phyloP scores from a whole-genome alignment of 257 asterid species.

The Anisodus acutangulus region DNA sequence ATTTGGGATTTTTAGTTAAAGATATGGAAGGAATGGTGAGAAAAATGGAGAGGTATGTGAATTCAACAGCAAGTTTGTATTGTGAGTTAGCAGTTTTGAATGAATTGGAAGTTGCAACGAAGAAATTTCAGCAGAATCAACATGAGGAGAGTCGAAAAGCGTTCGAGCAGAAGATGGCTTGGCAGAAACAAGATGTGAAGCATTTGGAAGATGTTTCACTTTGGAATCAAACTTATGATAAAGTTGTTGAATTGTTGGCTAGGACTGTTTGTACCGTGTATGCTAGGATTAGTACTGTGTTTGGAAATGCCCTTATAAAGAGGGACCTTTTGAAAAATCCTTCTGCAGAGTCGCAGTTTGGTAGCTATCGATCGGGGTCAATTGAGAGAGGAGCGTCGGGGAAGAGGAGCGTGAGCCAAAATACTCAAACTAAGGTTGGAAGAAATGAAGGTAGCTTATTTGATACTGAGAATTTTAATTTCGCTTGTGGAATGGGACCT shows the following conservation, averaged over 20 bases:
- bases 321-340: conserved; percentile 33
- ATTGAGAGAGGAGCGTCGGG: conserved; percentile 38
- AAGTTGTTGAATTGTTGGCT: conserved; percentile 77
- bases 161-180: conserved; percentile 74
- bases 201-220: conserved; percentile 82
- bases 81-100: conserved; percentile 74
- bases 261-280: conserved; percentile 79
- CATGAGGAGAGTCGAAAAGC: conserved; percentile 79
- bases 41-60: conserved; percentile 83
- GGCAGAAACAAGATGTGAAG: conserved; percentile 90
- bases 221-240: conserved; percentile 87
- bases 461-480: conserved; percentile 66
- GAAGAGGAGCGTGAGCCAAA: conserved; percentile 37
- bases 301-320: conserved; percentile 46
- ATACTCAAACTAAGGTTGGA: conserved; percentile 39
- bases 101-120: conserved; percentile 75
- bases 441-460: conserved; percentile 57
- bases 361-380: conserved; percentile 38
- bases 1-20: conserved; percentile 84
- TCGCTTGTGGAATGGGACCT: conserved; percentile 77
- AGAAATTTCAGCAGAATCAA: conserved; percentile 79
- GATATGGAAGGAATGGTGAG: conserved; percentile 87
- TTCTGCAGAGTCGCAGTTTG: background rate
- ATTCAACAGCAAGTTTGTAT: conserved; percentile 59
- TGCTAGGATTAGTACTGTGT: conserved; percentile 56